Conservation (phyloP, 352 stramenopile genomes). For the Pythium myriotylum region DNA sequence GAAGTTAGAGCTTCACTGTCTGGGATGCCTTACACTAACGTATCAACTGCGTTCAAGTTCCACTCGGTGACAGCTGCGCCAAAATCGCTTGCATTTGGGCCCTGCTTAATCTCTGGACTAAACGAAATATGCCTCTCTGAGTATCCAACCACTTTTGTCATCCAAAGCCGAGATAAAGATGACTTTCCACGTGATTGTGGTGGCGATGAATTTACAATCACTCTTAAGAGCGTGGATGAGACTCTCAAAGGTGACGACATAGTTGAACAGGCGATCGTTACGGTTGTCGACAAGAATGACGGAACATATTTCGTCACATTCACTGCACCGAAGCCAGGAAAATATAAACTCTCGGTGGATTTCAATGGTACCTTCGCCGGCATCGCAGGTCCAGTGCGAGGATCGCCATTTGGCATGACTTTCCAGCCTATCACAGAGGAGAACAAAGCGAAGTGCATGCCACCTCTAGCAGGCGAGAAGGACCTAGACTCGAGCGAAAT, state of each 20-base stretch:
- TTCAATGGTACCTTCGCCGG: constrained; percentile 95
- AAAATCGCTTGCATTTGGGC: constrained; percentile 94
- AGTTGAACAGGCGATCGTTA: constrained; percentile 35
- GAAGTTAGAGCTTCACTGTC: constrained; percentile 92
- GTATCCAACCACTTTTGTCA: constrained; percentile 87
- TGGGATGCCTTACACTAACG: constrained; percentile 93
- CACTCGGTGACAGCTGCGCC: constrained; percentile 93
- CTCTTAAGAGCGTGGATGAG: constrained; percentile 46
- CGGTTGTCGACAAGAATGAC: constrained; percentile 90
- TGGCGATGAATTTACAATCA: constrained; percentile 94
- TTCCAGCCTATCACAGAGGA: constrained; percentile 62
- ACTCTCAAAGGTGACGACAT: constrained; percentile 42
- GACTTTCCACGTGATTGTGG: constrained; percentile 90
- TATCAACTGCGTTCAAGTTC: constrained; percentile 85
- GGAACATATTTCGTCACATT: constrained; percentile 95
- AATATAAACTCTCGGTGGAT: constrained; percentile 88
- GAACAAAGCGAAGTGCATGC: constrained; percentile 79
- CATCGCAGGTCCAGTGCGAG: constrained; percentile 91
- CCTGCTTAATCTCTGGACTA: constrained; percentile 76
- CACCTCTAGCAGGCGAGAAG: constrained; percentile 63
- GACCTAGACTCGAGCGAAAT: constrained; percentile 77
- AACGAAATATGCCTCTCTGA: constrained; percentile 71
- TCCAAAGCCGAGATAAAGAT: constrained; percentile 91
- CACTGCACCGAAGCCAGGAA: constrained; percentile 71
- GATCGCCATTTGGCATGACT: constrained; percentile 86